These are phyloP conservation scores for Aspergillus sp. DNA, from an alignment of 2,329 filamentous ascomycete species.

Conservation along the genomic window DNA sequence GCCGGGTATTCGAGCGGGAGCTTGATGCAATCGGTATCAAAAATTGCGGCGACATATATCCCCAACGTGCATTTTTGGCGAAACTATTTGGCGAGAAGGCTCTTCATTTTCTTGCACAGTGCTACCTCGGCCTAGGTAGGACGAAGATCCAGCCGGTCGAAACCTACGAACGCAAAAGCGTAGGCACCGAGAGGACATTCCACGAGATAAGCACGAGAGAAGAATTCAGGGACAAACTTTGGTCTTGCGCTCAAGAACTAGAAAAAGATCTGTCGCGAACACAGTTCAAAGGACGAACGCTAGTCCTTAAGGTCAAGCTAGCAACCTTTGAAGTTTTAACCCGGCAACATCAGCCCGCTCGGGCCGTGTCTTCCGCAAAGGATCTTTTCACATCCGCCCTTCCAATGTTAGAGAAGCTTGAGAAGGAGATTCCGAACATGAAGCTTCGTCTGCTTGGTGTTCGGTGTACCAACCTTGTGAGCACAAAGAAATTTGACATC, in stretches of 20 bases:
- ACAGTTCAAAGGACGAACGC: slow-evolving; percentile 82
- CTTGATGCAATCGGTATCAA: slow-evolving; percentile 83
- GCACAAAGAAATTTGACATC: slow-evolving; percentile 76
- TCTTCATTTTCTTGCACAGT: slow-evolving; percentile 79
- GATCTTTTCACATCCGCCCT: slow-evolving; percentile 81
- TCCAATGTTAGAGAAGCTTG: slow-evolving; percentile 79
- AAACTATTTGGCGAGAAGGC: slow-evolving; percentile 89
- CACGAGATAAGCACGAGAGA: slow-evolving; percentile 69
- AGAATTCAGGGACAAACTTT: slow-evolving; percentile 73
- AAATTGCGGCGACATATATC: slow-evolving; percentile 84
- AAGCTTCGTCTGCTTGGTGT: slow-evolving; percentile 84
- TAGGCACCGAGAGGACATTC: slow-evolving; percentile 93
- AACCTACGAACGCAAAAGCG: slow-evolving; percentile 87
- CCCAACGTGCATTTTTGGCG: slow-evolving; percentile 69
- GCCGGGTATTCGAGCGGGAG: slow-evolving; percentile 88
- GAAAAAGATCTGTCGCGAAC: slow-evolving; percentile 80
- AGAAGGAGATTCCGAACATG: slow-evolving; percentile 78
- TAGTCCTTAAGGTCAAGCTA: slow-evolving; percentile 89
- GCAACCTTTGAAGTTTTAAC: slow-evolving; percentile 92
- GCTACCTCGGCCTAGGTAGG: slow-evolving; percentile 81
- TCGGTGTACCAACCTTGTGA: slow-evolving; percentile 82
- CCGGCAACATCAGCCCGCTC: slow-evolving; percentile 70
- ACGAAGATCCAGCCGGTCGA: slow-evolving; percentile 84
- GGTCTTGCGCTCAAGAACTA: slow-evolving; percentile 78
- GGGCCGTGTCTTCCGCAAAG: slow-evolving; percentile 69